Evolutionary conservation across 2,329 filamentous ascomycete genomes (phyloP).

Genomic region (Monosporascus cannonballus): DNA sequence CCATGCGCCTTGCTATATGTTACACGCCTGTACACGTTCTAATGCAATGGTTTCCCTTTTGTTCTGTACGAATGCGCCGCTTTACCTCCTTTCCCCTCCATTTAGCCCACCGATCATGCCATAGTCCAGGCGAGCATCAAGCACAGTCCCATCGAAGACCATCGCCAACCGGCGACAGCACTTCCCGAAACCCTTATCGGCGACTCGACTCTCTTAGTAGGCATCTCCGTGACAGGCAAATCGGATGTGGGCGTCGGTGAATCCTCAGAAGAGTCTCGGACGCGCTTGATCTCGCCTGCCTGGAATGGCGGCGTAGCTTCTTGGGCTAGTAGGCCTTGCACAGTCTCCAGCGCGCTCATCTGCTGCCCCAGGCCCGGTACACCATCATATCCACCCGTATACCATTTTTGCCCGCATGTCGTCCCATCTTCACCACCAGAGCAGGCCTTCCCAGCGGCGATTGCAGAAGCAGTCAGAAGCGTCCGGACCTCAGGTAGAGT

Average conservation of each 20-base stretch:
- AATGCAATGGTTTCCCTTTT: background rate
- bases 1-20: background rate
- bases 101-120: background rate
- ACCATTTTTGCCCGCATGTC: conserved; percentile 59
- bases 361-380: conserved; percentile 53
- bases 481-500: conserved; percentile 40
- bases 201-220: background rate
- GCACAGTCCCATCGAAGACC: background rate
- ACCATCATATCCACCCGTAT: conserved; percentile 49
- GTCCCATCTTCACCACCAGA: conserved; percentile 46
- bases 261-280: conserved; percentile 17
- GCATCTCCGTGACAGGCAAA: conserved; percentile 1
- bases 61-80: background rate
- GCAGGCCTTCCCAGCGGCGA: conserved; percentile 51
- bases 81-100: too few species aligned
- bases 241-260: conserved; percentile 1
- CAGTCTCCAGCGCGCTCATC: conserved; percentile 57
- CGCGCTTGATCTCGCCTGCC: conserved; percentile 40
- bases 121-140: background rate
- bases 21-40: background rate
- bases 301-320: conserved; percentile 38
- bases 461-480: conserved; percentile 45
- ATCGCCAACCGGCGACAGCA: conserved; percentile 1
- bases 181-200: background rate
- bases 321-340: conserved; percentile 51